Evolutionary conservation across 2,329 filamentous ascomycete genomes (phyloP), one percentile per base, ranked within the genome.

Genomic region (Claviceps monticola): DNA sequence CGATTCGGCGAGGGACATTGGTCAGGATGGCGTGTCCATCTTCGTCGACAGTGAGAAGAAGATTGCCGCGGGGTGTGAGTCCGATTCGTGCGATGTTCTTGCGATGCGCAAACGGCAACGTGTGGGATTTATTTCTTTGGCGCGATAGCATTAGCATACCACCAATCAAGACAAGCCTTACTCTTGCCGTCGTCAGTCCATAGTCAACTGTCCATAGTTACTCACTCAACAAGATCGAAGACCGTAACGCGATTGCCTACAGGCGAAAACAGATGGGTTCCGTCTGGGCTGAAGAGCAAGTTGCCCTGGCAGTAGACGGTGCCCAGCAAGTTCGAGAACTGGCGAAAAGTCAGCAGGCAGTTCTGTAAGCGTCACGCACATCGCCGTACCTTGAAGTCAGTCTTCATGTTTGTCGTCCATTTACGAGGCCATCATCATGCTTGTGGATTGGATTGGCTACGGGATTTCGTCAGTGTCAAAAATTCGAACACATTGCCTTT

Each of bases 301-400:
- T 97, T 98, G 71, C 94, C 93, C 79, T 90, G 88, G 74, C 89
- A 88, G 75, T 97, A 98, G 66, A 98, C 93, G 60, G 93, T 98
- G 66, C 93, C 94, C 64, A 98, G 80, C 67, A 98, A 80, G 71
- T 97, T 98, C 67, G 91, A 95, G 73, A 98, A 98, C 90, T 96
- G 63, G 2, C 44, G 46, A n/a, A 26, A 23, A n/a, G 14, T 42
- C 19, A 46, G 48, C 36, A 41, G 5, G n/a, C 6, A 11, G 13
- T 4, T 38, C 14, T 14, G 1, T 34, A 34, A 34, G 29, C 9
- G 29, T 34, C 29, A 34, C 29, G 29, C 29, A 29, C 7, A 9
- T 26, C 16, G 29, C 53, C 68, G 56, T 71, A 94, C 91, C 82
- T 93, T 94, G 70, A 97, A 98, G 72, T 97, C 91, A 59, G 90